Base-by-base conservation (phyloP, 2,329 filamentous ascomycete species). In the Trichoderma polysporum region DNA sequence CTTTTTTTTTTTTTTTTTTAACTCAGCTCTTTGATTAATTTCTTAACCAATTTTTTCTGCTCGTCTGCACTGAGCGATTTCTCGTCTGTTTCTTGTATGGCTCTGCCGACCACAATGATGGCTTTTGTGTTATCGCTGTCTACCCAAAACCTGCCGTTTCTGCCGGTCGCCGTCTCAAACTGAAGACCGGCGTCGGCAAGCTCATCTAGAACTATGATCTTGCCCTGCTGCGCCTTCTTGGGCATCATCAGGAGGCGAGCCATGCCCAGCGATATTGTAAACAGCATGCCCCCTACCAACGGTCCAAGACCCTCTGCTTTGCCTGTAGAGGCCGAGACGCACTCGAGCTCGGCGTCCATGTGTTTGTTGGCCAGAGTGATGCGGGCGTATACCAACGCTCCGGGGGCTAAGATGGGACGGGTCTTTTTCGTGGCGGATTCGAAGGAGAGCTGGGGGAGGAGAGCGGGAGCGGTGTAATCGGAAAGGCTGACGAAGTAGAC, bases 81-180 rank as follows among this genome's bases (percentile, higher is more conserved):
- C 74, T 90, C 85, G 76, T 98, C 94, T n/a, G 90, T 90, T 75
- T 92, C 87, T 73, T 86, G 85, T 56, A 99, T 81, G 50, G 92
- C 91, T 71, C 87, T 88, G 1, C 94, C 94, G 66, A 98, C 91
- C 0, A 88, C 85, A 69, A 97, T 81, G 8, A 93, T 90, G 35
- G 88, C 89, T 79, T 86, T 90, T 41, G 90, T 81, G 69, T 84
- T 90, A 31, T 90, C 91, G 71, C 91, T 93, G 74, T 94, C 90
- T 15, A 98, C 91, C 93, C 95, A 98, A 25, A 98, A 86, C 77
- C 88, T 90, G 47, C 95, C 95, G 78, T 99, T 99, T 74, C 93
- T 88, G 19, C 95, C 95, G 9, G 97, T 91, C 0, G 94, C 94
- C 68, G 96, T 91, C 82, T 99, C 95, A 77, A 98, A 99, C 22